Percentiles rank a stretch among this genome's conserved stretches.
Evolutionary conservation across 345 rosid species (phyloP).

Genomic region (Gossypium bickii): DNA sequence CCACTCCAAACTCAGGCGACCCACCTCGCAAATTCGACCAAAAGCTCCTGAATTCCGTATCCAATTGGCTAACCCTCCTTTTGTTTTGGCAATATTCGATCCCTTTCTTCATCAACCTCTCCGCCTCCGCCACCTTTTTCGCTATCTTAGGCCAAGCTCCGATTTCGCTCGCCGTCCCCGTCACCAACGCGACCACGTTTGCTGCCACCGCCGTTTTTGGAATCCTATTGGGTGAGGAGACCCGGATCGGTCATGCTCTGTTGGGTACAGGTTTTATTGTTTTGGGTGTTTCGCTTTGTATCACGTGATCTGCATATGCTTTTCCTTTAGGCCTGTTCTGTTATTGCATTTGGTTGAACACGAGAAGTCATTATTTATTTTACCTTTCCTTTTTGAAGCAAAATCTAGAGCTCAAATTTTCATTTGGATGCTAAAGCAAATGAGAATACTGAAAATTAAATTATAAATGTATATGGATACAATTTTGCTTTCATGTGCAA

Average conservation of each 20-base stretch:
- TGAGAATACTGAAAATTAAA: background rate
- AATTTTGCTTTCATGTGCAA: background rate
- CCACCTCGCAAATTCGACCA: slow-evolving; percentile 25
- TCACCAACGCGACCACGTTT: slow-evolving; percentile 87
- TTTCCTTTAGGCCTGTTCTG: background rate
- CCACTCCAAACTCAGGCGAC: slow-evolving; percentile 23
- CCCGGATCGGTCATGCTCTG: slow-evolving; percentile 49
- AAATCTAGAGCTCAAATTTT: background rate
- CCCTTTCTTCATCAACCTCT: slow-evolving; percentile 78
- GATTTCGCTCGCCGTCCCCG: slow-evolving; percentile 81
- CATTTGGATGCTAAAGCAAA: background rate
- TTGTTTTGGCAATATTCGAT: slow-evolving; percentile 86
- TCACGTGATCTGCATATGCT: slow-evolving; percentile 22
- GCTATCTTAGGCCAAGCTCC: slow-evolving; percentile 64
- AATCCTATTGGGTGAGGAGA: slow-evolving; percentile 66
- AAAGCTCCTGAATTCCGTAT: slow-evolving; percentile 37
- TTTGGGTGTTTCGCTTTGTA: slow-evolving; percentile 79
- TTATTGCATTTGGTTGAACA: background rate
- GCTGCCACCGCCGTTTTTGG: slow-evolving; percentile 87
- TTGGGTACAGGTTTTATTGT: slow-evolving; percentile 64
- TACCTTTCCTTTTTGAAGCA: background rate
- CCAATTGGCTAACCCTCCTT: slow-evolving; percentile 53
- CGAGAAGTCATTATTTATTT: background rate
- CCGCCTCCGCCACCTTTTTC: slow-evolving; percentile 89
- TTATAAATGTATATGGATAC: no score